These are phyloP conservation scores for Syzygium grande DNA, from an alignment of 345 rosid species.

Conservation along the genomic window DNA sequence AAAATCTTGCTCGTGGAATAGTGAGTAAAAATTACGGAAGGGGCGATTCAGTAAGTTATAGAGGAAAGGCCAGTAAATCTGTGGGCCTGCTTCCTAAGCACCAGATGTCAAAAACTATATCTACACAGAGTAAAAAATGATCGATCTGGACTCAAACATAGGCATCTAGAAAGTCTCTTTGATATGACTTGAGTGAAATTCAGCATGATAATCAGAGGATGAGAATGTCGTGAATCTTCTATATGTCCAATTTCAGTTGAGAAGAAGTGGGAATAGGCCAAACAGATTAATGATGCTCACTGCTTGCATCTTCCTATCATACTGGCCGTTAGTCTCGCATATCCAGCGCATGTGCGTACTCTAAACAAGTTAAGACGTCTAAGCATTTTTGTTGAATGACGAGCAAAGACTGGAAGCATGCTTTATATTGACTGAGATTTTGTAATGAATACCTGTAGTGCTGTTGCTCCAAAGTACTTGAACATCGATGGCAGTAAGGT, in stretches of 20 bases:
- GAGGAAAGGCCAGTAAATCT: not conserved
- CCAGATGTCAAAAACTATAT: not conserved
- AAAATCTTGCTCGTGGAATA: too few relatives aligned
- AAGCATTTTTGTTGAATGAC: too few relatives aligned
- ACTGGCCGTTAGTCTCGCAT: not conserved
- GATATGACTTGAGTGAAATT: not conserved
- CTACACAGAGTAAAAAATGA: not conserved
- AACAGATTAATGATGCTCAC: not conserved
- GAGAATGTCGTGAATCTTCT: not conserved
- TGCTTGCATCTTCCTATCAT: not conserved
- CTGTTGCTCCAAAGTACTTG: conserved; percentile 73
- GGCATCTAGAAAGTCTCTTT: not conserved
- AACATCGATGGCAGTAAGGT: conserved; percentile 47
- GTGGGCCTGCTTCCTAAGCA: not conserved
- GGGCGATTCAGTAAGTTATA: too few relatives aligned
- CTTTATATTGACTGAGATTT: not conserved
- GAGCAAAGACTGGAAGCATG: not conserved
- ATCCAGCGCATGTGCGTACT: not conserved
- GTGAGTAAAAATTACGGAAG: too few relatives aligned
- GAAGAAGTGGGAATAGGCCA: not conserved
- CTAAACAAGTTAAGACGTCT: too few relatives aligned
- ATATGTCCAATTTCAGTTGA: not conserved
- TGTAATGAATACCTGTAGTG: conserved; percentile 22
- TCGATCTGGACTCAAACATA: not conserved
- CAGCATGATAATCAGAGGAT: not conserved